Conservation (phyloP, 75 land plant genomes). For the Cryptomeria japonica region DNA sequence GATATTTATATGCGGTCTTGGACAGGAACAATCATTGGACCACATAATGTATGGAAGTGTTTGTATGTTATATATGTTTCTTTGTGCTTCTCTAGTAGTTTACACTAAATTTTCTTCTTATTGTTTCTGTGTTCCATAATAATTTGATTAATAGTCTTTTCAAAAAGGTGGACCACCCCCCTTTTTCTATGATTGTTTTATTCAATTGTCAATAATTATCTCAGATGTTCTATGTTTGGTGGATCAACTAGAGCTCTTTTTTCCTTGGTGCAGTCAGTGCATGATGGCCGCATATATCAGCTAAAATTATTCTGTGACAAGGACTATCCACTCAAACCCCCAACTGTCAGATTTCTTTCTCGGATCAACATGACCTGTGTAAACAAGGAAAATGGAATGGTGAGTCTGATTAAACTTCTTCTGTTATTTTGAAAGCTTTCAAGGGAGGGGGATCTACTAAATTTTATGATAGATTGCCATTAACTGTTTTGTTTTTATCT, state of each 20-base stretch:
- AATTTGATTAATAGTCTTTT: neutral
- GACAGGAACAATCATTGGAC: conserved; percentile 87
- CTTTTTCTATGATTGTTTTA: neutral
- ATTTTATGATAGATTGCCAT: neutral
- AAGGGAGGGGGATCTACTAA: neutral
- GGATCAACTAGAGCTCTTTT: neutral
- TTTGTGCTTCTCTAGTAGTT: neutral
- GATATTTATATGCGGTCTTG: conserved; percentile 83
- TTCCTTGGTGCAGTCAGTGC: conserved; percentile 70
- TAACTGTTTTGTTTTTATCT: neutral
- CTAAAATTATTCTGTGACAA: conserved; percentile 91
- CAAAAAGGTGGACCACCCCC: neutral
- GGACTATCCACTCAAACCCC: conserved; percentile 91
- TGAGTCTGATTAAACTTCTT: conserved; percentile 21
- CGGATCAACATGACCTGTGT: conserved; percentile 90
- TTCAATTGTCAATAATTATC: neutral
- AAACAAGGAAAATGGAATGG: conserved; percentile 86
- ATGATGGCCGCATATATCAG: conserved; percentile 89
- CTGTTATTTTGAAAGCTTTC: neutral
- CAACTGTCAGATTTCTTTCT: conserved; percentile 85
- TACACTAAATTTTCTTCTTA: neutral
- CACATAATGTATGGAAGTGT: conserved; percentile 60
- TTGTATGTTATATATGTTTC: neutral
- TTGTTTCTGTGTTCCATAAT: neutral
- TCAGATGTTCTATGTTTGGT: neutral